A percentile compares a stretch with the other conserved stretches of the same genome.
phyloP scores from a whole-genome alignment of 2,329 filamentous ascomycete species.

The Dothiorella sarmentorum region DNA sequence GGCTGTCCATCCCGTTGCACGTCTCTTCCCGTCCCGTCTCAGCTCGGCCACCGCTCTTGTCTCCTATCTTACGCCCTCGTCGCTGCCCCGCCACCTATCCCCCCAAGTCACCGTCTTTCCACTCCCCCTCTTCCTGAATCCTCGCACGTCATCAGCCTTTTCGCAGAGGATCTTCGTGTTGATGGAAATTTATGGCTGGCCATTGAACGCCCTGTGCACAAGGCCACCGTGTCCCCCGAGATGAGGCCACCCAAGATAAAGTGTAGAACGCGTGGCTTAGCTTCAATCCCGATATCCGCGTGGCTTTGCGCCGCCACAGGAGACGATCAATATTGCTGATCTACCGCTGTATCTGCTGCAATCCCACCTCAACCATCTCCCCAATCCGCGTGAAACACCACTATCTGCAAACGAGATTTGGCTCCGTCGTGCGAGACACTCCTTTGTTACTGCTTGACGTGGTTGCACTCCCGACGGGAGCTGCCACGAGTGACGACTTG shows the following conservation, averaged over 20 bases:
- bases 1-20: not conserved
- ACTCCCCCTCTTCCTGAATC: slow-evolving; percentile 1
- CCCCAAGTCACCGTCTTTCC: not conserved
- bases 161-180: slow-evolving; percentile 11
- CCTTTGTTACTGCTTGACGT: no score
- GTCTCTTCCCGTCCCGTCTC: no score
- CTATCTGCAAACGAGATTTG: not conserved
- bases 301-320: slow-evolving; percentile 3
- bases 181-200: slow-evolving; percentile 14
- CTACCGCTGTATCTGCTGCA: not conserved
- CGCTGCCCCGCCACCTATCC: not conserved
- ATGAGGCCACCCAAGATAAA: slow-evolving; percentile 5
- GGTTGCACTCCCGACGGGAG: no score
- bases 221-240: slow-evolving; percentile 14
- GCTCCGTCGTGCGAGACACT: no score
- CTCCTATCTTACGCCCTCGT: not conserved
- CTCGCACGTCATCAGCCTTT: slow-evolving; percentile 2
- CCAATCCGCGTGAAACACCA: not conserved
- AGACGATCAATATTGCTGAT: slow-evolving; percentile 1
- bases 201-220: not conserved
- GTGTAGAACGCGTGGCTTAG: slow-evolving; percentile 5
- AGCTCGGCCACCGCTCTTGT: slow-evolving; percentile 6
- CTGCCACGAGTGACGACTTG: no score
- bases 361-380: not conserved
- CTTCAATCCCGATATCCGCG: not conserved